Percentiles rank a stretch among this genome's conserved stretches.
Conservation (phyloP, 306 rosid genomes). For the Sphenostylis stenocarpa region DNA sequence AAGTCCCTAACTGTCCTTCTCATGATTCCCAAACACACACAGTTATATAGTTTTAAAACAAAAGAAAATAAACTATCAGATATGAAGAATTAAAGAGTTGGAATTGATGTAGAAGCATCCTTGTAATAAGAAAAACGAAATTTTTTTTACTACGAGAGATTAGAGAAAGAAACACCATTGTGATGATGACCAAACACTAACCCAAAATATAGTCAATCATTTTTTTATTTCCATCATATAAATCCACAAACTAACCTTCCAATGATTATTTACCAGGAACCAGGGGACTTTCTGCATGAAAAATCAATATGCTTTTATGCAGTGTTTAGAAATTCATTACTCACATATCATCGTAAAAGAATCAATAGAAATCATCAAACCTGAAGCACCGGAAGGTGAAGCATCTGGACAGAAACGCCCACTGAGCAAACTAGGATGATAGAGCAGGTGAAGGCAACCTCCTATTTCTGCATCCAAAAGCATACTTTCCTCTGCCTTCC, state of each 20-base stretch:
- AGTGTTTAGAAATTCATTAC: slow-evolving; percentile 15
- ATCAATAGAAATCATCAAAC: slow-evolving; percentile 43
- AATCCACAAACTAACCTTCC: slow-evolving; percentile 28
- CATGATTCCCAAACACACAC: slow-evolving; percentile 14
- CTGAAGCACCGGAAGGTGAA: slow-evolving; percentile 96
- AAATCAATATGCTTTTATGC: slow-evolving; percentile 21
- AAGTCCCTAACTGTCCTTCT: slow-evolving; percentile 19
- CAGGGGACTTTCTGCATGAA: slow-evolving; percentile 17
- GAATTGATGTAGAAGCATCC: slow-evolving; percentile 7
- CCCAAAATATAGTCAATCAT: slow-evolving; percentile 15
- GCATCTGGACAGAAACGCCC: slow-evolving; percentile 99
- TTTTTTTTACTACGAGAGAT: neutral
- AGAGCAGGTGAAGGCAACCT: slow-evolving; percentile 86
- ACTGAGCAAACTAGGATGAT: slow-evolving; percentile 91
- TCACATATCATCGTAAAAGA: slow-evolving; percentile 17
- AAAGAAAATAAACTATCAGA: slow-evolving; percentile 7
- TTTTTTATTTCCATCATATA: slow-evolving; percentile 4
- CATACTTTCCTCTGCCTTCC: slow-evolving; percentile 77
- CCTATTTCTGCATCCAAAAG: slow-evolving; percentile 93
- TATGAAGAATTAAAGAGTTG: neutral
- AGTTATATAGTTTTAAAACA: neutral
- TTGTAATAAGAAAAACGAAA: neutral
- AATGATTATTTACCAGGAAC: slow-evolving; percentile 28
- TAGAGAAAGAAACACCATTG: slow-evolving; percentile 10
- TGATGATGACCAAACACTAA: slow-evolving; percentile 23